Percentiles rank a stretch among this genome's conserved stretches.
These are phyloP conservation scores for Pseudozyma tsukubaensis DNA, from an alignment of 1,284 basidiomycete species.

Conservation along the genomic window DNA sequence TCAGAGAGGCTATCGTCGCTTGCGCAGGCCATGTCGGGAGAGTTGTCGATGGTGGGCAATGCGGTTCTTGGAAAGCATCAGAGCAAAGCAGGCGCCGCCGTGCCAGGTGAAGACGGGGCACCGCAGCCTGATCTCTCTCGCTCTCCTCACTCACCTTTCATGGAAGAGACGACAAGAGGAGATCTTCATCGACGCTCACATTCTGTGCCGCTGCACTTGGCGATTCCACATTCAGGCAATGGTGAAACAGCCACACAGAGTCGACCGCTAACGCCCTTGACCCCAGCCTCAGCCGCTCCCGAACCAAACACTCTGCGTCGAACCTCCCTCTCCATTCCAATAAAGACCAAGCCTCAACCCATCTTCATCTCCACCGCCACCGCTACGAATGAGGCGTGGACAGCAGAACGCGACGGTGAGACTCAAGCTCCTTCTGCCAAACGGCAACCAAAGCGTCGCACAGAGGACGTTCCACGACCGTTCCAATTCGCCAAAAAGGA, in stretches of 20 bases:
- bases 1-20: constrained; percentile 35
- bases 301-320: background rate
- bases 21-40: constrained; percentile 43
- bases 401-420: constrained; percentile 29
- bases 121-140: background rate
- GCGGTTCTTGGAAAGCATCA: constrained; percentile 23
- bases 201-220: constrained; percentile 12
- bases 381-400: constrained; percentile 5
- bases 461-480: constrained; percentile 1
- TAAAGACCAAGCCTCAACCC: constrained; percentile 5
- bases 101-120: background rate
- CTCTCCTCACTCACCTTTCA: background rate
- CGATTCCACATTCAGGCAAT: too few relatives aligned
- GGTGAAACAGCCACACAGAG: too few relatives aligned
- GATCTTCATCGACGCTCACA: constrained; percentile 15
- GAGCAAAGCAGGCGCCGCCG: background rate
- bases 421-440: background rate
- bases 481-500: constrained; percentile 33
- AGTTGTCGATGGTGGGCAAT: constrained; percentile 23
- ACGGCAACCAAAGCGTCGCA: background rate
- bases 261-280: too few relatives aligned
- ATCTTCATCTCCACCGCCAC: background rate
- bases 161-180: background rate
- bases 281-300: background rate
- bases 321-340: constrained; percentile 9